These are phyloP conservation scores for Tolypocladium pustulatum DNA, from an alignment of 2,329 filamentous ascomycete species.

Conservation along the genomic window DNA sequence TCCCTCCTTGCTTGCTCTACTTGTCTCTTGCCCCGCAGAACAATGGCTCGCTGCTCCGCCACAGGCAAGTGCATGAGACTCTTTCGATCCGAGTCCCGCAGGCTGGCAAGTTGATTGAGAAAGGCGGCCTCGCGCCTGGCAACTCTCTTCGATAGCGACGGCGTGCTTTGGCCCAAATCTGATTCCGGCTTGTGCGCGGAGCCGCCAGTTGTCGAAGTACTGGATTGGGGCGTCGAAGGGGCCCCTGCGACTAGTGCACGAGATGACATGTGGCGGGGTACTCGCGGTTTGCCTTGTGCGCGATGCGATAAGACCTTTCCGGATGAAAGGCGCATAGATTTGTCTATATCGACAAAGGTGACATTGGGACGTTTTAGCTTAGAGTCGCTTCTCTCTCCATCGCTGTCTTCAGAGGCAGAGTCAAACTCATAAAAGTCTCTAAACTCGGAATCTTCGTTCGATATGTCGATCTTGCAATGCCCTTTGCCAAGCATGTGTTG, in stretches of 20 bases:
- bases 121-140: slow-evolving; percentile 1
- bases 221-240: not conserved
- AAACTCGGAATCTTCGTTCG: slow-evolving; percentile 22
- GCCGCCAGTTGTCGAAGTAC: not conserved
- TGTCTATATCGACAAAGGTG: not conserved
- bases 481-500: slow-evolving; percentile 40
- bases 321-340: not conserved
- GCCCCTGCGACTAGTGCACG: not conserved
- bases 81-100: slow-evolving; percentile 6
- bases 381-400: not conserved
- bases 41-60: slow-evolving; percentile 6
- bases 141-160: slow-evolving; percentile 8
- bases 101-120: not conserved
- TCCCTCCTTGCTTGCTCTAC: not conserved
- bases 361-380: not conserved
- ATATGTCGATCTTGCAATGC: slow-evolving; percentile 33
- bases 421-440: slow-evolving; percentile 24
- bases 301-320: not conserved
- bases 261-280: not conserved
- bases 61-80: slow-evolving; percentile 10
- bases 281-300: not conserved
- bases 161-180: not conserved
- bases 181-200: not conserved
- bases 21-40: not conserved
- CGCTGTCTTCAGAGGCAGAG: not conserved